A percentile compares a stretch with the other conserved stretches of the same genome.
Conservation (phyloP, 176 grass and related monocot species). For the Oropetium thomaeum region DNA sequence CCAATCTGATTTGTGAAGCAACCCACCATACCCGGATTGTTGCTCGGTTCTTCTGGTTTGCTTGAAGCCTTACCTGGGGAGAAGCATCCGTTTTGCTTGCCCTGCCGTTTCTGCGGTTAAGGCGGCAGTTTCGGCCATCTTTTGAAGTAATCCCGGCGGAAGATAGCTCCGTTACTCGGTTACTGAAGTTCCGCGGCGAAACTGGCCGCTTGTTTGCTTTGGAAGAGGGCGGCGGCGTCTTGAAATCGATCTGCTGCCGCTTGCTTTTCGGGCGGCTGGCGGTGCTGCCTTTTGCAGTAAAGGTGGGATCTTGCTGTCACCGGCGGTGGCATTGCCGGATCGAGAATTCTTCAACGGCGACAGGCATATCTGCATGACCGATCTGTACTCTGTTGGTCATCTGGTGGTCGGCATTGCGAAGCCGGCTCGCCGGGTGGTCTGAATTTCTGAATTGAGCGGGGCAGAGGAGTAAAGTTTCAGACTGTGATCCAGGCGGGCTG, state of each 20-base stretch:
- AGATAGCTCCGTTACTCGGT: conserved; percentile 11
- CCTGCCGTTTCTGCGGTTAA: conserved; percentile 4
- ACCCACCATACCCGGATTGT: background rate
- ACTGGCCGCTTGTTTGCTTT: background rate
- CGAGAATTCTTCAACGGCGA: conserved; percentile 6
- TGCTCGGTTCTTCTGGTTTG: conserved; percentile 5
- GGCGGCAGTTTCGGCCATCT: background rate
- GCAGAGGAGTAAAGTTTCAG: background rate
- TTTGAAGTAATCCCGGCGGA: conserved; percentile 23
- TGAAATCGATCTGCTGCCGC: background rate
- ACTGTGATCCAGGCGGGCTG: conserved; percentile 19
- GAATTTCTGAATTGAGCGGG: background rate
- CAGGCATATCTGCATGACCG: background rate
- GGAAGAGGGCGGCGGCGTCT: conserved; percentile 11
- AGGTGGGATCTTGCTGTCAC: conserved; percentile 38
- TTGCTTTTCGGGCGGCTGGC: conserved; percentile 29
- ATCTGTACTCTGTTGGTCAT: background rate
- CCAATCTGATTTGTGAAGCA: background rate
- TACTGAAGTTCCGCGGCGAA: conserved; percentile 16
- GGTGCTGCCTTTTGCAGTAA: conserved; percentile 29
- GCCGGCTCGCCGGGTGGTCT: background rate
- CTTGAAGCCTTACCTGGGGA: background rate
- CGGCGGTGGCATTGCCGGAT: conserved; percentile 35
- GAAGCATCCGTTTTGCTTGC: conserved; percentile 9
- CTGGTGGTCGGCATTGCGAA: conserved; percentile 22